Evolutionary conservation across 306 rosid genomes (phyloP).

Genomic region (Sophora flavescens): DNA sequence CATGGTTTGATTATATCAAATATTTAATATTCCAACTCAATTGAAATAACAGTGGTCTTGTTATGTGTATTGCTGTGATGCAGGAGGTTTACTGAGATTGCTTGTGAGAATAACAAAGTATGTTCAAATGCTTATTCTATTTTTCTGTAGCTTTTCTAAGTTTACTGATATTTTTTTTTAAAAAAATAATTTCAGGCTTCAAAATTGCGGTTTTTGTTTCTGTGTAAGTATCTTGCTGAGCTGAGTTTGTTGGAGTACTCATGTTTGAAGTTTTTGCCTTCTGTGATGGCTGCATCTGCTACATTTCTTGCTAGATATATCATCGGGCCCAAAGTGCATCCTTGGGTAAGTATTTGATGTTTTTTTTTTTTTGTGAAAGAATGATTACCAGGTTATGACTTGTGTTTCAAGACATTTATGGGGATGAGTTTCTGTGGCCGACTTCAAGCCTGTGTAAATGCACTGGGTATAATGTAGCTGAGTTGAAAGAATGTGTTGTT

Average conservation of each 20-base stretch:
- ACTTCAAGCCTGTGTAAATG: constrained; percentile 51
- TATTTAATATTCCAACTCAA: not conserved
- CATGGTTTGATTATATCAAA: not conserved
- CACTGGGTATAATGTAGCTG: constrained; percentile 59
- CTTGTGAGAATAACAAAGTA: constrained; percentile 55
- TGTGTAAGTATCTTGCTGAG: constrained; percentile 79
- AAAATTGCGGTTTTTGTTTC: constrained; percentile 66
- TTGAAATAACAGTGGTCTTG: constrained; percentile 6
- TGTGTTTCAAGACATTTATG: constrained; percentile 15
- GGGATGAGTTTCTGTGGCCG: constrained; percentile 47
- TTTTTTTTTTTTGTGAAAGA: not conserved
- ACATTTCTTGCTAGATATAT: constrained; percentile 74
- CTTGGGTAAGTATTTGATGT: constrained; percentile 72
- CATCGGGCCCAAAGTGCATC: constrained; percentile 55
- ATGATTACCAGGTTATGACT: not conserved
- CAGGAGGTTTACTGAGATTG: constrained; percentile 65
- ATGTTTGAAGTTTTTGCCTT: constrained; percentile 74
- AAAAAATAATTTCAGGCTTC: constrained; percentile 50
- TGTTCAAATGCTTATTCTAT: constrained; percentile 1
- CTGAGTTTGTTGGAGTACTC: constrained; percentile 77
- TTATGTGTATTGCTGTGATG: constrained; percentile 9
- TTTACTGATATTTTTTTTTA: constrained; percentile 36
- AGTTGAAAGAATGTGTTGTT: constrained; percentile 67
- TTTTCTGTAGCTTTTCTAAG: not conserved
- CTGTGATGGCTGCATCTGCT: constrained; percentile 79